Conservation (phyloP, 768 basidiomycete species). For the Boletus vinaceobasis region DNA sequence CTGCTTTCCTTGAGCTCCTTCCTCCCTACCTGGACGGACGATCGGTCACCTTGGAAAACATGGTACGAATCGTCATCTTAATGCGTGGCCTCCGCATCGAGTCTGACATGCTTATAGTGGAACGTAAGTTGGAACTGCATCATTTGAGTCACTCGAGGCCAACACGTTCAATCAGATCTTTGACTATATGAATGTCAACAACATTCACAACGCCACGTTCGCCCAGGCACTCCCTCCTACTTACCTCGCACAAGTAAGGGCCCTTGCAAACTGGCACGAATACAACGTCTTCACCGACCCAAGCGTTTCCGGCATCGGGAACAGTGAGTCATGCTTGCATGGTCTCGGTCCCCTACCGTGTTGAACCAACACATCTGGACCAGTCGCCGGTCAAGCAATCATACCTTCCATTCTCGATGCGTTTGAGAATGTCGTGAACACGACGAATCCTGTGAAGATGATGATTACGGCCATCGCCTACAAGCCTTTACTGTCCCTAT, state of each 20-base stretch:
- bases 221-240: constrained; percentile 41
- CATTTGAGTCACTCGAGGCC: background rate
- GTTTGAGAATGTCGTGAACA: constrained; percentile 49
- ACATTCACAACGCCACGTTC: constrained; percentile 62
- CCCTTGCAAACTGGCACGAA: constrained; percentile 72
- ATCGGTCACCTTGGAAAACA: constrained; percentile 50
- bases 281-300: constrained; percentile 60
- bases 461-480: constrained; percentile 62
- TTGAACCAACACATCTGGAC: background rate
- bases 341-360: too few relatives aligned
- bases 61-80: constrained; percentile 38
- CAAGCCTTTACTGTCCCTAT: constrained; percentile 75
- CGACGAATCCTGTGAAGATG: constrained; percentile 52
- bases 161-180: constrained; percentile 43
- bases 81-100: background rate
- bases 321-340: constrained; percentile 41
- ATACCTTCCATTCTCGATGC: constrained; percentile 57
- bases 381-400: constrained; percentile 67
- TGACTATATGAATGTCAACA: constrained; percentile 73
- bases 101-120: constrained; percentile 34
- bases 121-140: constrained; percentile 35
- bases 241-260: constrained; percentile 51
- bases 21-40: constrained; percentile 53
- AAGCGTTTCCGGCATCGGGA: constrained; percentile 56
- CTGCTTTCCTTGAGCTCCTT: constrained; percentile 47